Conservation (phyloP, 495 filamentous ascomycete genomes). For the Cladorrhinum samala region DNA sequence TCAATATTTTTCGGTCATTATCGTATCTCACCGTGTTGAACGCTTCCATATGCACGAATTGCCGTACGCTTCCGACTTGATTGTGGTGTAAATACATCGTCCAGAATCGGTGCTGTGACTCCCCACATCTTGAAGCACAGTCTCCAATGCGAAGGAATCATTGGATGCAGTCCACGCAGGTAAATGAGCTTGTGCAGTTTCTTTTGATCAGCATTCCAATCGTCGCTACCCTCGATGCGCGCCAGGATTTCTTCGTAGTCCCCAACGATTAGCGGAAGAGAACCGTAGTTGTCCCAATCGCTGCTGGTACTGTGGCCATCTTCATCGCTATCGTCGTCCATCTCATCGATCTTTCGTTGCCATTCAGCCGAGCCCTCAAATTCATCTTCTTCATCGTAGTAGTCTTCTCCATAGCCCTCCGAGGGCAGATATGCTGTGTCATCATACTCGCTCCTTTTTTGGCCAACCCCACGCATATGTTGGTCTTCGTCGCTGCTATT, state of each 20-base stretch:
- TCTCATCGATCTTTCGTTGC: background rate
- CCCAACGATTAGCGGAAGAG: slow-evolving; percentile 7
- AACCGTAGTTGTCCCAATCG: slow-evolving; percentile 25
- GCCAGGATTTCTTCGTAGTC: slow-evolving; percentile 16
- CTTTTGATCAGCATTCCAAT: slow-evolving; percentile 24
- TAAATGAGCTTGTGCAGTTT: slow-evolving; percentile 26
- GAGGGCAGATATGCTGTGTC: too few species aligned
- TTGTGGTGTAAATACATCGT: slow-evolving; percentile 21
- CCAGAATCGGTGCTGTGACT: slow-evolving; percentile 17
- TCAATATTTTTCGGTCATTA: background rate
- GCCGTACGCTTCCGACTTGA: slow-evolving; percentile 21
- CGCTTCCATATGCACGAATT: slow-evolving; percentile 20
- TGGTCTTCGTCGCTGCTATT: background rate
- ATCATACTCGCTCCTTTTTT: background rate
- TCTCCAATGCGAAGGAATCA: slow-evolving; percentile 28
- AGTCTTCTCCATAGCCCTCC: background rate
- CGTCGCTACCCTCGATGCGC: slow-evolving; percentile 17
- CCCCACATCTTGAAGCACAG: slow-evolving; percentile 28
- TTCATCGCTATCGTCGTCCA: background rate
- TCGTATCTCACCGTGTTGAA: slow-evolving; percentile 19
- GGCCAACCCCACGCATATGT: background rate
- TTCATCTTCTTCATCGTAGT: background rate
- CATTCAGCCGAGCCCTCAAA: background rate
- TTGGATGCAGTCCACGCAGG: slow-evolving; percentile 26
- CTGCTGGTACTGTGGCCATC: slow-evolving; percentile 16